Evolutionary conservation across 2,329 filamentous ascomycete genomes (phyloP).

Genomic region (Penicillium verrucosum): DNA sequence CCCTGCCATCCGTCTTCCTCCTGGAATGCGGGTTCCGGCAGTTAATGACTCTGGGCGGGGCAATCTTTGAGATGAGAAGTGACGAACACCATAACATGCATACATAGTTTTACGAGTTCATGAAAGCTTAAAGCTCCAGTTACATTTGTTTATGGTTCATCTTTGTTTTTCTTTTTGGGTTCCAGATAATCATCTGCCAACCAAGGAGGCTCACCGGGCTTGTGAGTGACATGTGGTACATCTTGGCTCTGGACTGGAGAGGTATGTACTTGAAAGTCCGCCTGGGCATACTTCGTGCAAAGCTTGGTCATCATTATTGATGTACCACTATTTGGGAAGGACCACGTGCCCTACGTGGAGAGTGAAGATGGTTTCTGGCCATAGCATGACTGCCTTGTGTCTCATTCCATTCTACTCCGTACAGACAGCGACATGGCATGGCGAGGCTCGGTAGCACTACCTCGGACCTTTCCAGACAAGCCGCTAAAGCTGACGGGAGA

Average conservation of each 20-base stretch:
- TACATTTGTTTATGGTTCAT: background rate
- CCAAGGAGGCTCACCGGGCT: background rate
- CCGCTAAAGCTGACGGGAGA: background rate
- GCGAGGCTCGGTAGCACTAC: background rate
- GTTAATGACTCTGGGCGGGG: conserved; percentile 20
- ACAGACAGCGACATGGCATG: background rate
- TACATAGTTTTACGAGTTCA: conserved; percentile 17
- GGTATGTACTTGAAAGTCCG: background rate
- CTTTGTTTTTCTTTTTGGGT: background rate
- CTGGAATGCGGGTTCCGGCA: conserved; percentile 32
- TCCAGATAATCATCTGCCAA: background rate
- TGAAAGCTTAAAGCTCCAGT: conserved; percentile 9
- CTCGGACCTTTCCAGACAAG: background rate
- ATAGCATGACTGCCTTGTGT: background rate
- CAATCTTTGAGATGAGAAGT: conserved; percentile 20
- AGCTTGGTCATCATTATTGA: background rate
- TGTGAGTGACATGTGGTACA: background rate
- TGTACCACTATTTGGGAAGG: background rate
- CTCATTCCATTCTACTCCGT: background rate
- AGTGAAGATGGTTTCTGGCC: background rate
- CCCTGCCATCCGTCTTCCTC: conserved; percentile 38
- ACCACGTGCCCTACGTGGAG: background rate
- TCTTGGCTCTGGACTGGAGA: background rate
- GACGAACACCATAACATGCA: conserved; percentile 6
- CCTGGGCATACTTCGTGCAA: background rate